Evolutionary conservation across 108 stramenopile genomes (phyloP), one percentile per base, ranked within the genome.

Genomic region (Seminavis robusta): DNA sequence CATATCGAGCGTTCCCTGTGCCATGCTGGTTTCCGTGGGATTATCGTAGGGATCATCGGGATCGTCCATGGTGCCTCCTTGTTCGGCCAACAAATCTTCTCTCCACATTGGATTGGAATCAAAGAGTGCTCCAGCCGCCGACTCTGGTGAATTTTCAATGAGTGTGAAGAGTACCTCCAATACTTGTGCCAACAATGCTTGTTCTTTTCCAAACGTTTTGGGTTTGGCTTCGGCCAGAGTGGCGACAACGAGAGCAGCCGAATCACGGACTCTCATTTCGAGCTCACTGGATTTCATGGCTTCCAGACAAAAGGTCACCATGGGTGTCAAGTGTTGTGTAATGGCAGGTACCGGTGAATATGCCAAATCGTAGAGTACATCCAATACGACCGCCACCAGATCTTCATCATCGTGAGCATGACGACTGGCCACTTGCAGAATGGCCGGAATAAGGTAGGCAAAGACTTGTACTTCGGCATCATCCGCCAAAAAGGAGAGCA

Each of bases 1-100:
- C 86, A 90, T 86, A 59, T 98, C 98, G 43, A 98, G 67, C 13
- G 89, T 91, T 15, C 90, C 90, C 61, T 98, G 96, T 8, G 98
- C 96, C 77, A 98, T 94, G 31, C 82, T 77, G 29, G 95, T 96
- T 59, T 91, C 79, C 19, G 89, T 95, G 13, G 93, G 86, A 15
- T 82, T 81, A 40, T 91, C 91, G 45, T 72, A 55, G 29, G 84
- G 85, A 33, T 76, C 79, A 23, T 82, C 83, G 23, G 83, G 84
- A 42, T 83, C 83, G 27, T 89, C 86, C 0, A 56, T 68, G 17
- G 41, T 68, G n/a, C 74, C 65, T 11, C 48, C 42, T 42, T 84
- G 84, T 17, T 84, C 88, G 9, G 77, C 86, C 29, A 67, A 78
- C 47, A 87, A 55, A 57, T 90, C 88, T 44, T 88, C 77, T 59